These are phyloP conservation scores for Metarhizium robertsii DNA, from an alignment of 2,329 filamentous ascomycete species.

Conservation along the genomic window DNA sequence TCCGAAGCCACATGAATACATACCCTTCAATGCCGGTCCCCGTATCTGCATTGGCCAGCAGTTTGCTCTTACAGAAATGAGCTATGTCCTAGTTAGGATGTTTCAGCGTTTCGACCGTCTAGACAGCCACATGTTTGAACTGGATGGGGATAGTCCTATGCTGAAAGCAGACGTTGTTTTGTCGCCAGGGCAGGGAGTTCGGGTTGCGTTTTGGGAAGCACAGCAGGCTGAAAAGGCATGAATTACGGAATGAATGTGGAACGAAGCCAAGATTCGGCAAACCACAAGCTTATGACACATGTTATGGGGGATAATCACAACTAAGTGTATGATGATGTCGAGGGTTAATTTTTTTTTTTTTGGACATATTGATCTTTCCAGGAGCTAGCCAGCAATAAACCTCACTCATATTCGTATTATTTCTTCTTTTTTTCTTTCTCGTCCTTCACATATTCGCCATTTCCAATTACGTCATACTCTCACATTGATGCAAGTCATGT, in stretches of 20 bases:
- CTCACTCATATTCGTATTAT: not conserved
- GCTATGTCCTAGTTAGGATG: constrained; percentile 59
- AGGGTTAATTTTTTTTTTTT: not conserved
- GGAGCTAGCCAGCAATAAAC: not conserved
- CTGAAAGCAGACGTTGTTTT: constrained; percentile 53
- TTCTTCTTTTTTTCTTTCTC: not conserved
- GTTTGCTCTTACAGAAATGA: constrained; percentile 51
- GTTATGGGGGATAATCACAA: not conserved
- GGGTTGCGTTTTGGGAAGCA: constrained; percentile 46
- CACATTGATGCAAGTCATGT: too few species aligned
- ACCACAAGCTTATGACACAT: not conserved
- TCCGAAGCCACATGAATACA: constrained; percentile 43
- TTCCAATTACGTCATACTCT: not conserved
- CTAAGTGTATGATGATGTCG: not conserved
- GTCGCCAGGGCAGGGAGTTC: constrained; percentile 49
- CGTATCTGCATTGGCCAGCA: constrained; percentile 49
- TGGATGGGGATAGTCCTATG: constrained; percentile 43
- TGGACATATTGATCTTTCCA: not conserved
- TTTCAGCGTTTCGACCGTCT: constrained; percentile 63
- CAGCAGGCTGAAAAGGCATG: constrained; percentile 20
- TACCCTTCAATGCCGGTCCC: constrained; percentile 43
- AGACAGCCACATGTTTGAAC: constrained; percentile 44
- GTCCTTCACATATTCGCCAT: too few species aligned
- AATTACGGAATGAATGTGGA: not conserved
- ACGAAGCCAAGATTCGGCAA: not conserved